Evolutionary conservation across 208 protist species (phyloP), one percentile per base, ranked within the genome.

Genomic region (Acanthamoeba castellanii): DNA sequence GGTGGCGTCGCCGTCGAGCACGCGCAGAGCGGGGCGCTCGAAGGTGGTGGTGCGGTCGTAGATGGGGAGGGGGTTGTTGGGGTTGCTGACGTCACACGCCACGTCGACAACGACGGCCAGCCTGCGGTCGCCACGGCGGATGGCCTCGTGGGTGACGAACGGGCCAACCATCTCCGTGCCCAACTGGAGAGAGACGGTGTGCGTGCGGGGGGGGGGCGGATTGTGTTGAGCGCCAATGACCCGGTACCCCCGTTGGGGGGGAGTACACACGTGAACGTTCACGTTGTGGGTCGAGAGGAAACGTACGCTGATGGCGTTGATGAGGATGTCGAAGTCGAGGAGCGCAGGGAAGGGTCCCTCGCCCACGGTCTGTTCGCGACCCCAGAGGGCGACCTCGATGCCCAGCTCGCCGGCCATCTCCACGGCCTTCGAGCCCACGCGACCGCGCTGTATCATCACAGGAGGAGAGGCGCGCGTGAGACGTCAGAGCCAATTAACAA

Each of bases 251-350:
- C 42, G 18, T n/a, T 78, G n/a, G 7, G 25, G 3, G 74, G 22
- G 30, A 96, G 45, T 2, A 25, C 9, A 59, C 55, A 22, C 55
- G 20, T 13, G 55, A 59, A 50, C 90, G 95, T 95, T 11, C 96
- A n/a, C n/a, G n/a, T 42, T 42, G 96, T 0, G 20, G 76, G 34
- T 68, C 96, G 47, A 97, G 9, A 74, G 97, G 97, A 59, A 97
- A 55, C 22, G 61, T 32, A 98, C 95, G 92, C 97, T 97, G 87
- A 98, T 98, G 93, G 96, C 97, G 95, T 98, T 98, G 57, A 98
- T 94, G 25, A 98, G 85, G 52, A 98, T 95, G 89, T 98, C 96
- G 32, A 90, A 37, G 7, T 97, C 94, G 45, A 96, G 72, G 13
- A 97, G 64, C 45, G 94, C 66, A 22, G 37, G 50, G 95, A 98